phyloP scores from a whole-genome alignment of 2,329 filamentous ascomycete species.

The Lasiodiplodia sp. region DNA sequence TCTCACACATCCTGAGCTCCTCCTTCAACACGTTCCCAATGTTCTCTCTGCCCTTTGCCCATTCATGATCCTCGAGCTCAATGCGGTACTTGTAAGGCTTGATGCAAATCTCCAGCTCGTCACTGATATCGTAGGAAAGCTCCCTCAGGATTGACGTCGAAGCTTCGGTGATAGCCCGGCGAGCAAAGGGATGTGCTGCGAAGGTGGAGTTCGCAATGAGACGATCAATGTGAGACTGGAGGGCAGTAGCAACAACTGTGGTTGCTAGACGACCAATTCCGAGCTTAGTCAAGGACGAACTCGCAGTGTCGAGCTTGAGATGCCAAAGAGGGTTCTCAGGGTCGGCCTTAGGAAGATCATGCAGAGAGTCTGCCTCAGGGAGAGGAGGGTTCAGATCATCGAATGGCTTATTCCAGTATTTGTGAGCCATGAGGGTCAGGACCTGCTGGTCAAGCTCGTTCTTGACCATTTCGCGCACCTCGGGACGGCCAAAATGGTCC shows the following conservation, averaged over 20 bases:
- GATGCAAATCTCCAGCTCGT: slow-evolving; percentile 98
- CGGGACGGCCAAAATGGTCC: slow-evolving; percentile 84
- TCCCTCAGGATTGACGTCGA: slow-evolving; percentile 91
- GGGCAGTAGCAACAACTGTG: slow-evolving; percentile 85
- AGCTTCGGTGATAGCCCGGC: slow-evolving; percentile 90
- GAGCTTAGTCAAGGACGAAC: slow-evolving; percentile 88
- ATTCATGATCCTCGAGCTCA: slow-evolving; percentile 90
- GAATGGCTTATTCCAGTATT: slow-evolving; percentile 97
- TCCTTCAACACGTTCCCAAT: slow-evolving; percentile 81
- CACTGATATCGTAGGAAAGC: slow-evolving; percentile 93
- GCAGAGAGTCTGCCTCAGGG: slow-evolving; percentile 74
- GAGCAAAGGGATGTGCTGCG: slow-evolving; percentile 86
- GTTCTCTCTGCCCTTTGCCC: slow-evolving; percentile 84
- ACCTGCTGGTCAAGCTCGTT: slow-evolving; percentile 93
- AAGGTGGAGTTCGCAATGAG: slow-evolving; percentile 85
- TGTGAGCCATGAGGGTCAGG: slow-evolving; percentile 86
- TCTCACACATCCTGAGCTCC: slow-evolving; percentile 84
- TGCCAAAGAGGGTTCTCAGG: slow-evolving; percentile 90
- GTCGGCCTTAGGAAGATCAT: slow-evolving; percentile 83
- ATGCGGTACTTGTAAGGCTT: slow-evolving; percentile 99
- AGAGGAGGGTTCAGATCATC: slow-evolving; percentile 75
- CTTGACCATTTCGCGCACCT: slow-evolving; percentile 90
- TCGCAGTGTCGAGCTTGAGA: slow-evolving; percentile 90
- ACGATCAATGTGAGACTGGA: slow-evolving; percentile 82
- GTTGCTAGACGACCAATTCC: slow-evolving; percentile 93